These are phyloP conservation scores for Phytophthora megakarya DNA, from an alignment of 352 stramenopile species.

Conservation along the genomic window DNA sequence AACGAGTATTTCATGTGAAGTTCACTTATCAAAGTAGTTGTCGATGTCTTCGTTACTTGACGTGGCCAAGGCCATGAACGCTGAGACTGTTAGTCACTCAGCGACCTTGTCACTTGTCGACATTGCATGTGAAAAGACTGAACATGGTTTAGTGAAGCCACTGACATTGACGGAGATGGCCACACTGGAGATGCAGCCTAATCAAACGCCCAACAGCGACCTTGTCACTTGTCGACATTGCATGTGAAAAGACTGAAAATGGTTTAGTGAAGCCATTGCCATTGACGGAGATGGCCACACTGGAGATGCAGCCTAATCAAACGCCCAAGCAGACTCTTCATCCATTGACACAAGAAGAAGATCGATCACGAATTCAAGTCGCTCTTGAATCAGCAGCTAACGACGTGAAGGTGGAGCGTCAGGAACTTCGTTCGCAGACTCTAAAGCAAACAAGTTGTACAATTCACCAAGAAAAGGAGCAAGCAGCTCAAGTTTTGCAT, in stretches of 20 bases:
- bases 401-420: constrained; percentile 46
- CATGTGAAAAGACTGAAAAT: constrained; percentile 29
- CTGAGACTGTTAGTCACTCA: constrained; percentile 8
- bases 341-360: constrained; percentile 56
- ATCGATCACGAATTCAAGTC: constrained; percentile 35
- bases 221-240: constrained; percentile 46
- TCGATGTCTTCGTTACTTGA: constrained; percentile 49
- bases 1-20: constrained; percentile 19
- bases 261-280: constrained; percentile 29
- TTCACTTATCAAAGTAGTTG: constrained; percentile 19
- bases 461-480: constrained; percentile 35
- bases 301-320: constrained; percentile 30
- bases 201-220: too few relatives aligned
- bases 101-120: constrained; percentile 40
- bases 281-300: constrained; percentile 54
- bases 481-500: constrained; percentile 29
- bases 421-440: constrained; percentile 18
- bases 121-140: constrained; percentile 36
- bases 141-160: constrained; percentile 20
- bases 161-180: constrained; percentile 58
- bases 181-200: constrained; percentile 29
- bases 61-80: constrained; percentile 55
- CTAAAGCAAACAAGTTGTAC: constrained; percentile 35
- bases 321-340: constrained; percentile 32
- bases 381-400: constrained; percentile 43